Evolutionary conservation across 176 grass and related monocot species (phyloP).

Genomic region (Rhynchospora tenuis): DNA sequence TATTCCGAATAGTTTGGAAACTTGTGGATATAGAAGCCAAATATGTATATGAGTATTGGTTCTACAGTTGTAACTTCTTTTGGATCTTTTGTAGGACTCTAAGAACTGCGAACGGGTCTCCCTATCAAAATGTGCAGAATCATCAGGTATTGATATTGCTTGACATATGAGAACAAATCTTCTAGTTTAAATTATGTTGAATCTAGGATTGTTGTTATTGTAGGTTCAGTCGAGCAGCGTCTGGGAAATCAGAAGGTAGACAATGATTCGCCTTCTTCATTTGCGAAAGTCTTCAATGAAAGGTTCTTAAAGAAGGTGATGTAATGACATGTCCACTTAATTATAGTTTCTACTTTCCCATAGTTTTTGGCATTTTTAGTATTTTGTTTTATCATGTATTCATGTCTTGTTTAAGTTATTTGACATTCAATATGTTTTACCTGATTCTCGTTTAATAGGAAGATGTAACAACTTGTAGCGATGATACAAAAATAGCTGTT

Average conservation of each 20-base stretch:
- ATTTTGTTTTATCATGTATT: constrained; percentile 13
- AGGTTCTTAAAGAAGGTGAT: constrained; percentile 38
- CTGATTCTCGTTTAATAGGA: constrained; percentile 52
- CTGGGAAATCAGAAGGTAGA: constrained; percentile 29
- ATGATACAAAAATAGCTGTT: constrained; percentile 25
- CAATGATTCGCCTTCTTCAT: constrained; percentile 39
- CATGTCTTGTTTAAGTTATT: constrained; percentile 14
- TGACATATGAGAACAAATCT: constrained; percentile 1
- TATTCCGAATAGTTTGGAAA: not conserved
- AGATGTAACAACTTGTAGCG: constrained; percentile 37
- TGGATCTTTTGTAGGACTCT: constrained; percentile 31
- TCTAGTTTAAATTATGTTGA: constrained; percentile 3
- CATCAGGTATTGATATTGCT: constrained; percentile 52
- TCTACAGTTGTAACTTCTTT: not conserved
- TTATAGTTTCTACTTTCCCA: not conserved
- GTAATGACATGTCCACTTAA: not conserved
- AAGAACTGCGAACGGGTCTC: constrained; percentile 23
- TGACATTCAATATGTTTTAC: constrained; percentile 25
- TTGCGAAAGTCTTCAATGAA: constrained; percentile 21
- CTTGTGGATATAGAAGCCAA: not conserved
- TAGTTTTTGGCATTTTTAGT: not conserved
- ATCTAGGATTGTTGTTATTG: constrained; percentile 10
- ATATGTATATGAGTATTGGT: constrained; percentile 1
- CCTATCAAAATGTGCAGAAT: constrained; percentile 39
- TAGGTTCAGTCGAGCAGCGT: constrained; percentile 37